Conservation (phyloP, 345 rosid species). For the Eutrema yunnanense region DNA sequence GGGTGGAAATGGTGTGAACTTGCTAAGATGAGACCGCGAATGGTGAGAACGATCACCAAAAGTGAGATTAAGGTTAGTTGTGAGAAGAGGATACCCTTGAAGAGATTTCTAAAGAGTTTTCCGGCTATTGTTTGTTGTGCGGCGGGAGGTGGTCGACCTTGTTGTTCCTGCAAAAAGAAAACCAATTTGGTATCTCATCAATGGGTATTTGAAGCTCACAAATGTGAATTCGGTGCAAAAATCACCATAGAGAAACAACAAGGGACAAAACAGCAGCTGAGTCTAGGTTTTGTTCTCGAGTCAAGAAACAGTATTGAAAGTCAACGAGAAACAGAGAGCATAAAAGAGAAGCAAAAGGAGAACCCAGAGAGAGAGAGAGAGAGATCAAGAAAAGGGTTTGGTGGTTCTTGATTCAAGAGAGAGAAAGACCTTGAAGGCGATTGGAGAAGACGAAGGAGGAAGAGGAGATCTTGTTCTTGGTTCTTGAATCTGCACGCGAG, state of each 20-base stretch:
- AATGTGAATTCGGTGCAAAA: neutral
- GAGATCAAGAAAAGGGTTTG: slow-evolving; percentile 1
- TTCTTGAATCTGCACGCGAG: slow-evolving; percentile 31
- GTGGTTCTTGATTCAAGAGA: slow-evolving; percentile 1
- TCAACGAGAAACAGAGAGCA: slow-evolving; percentile 10
- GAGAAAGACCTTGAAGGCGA: slow-evolving; percentile 35
- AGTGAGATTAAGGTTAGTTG: slow-evolving; percentile 49
- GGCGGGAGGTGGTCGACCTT: slow-evolving; percentile 14
- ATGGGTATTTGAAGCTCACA: neutral
- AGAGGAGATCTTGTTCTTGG: slow-evolving; percentile 23
- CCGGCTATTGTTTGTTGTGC: slow-evolving; percentile 35
- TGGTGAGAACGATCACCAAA: slow-evolving; percentile 47
- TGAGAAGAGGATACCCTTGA: slow-evolving; percentile 48
- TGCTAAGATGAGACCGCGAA: slow-evolving; percentile 52
- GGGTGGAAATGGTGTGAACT: slow-evolving; percentile 51
- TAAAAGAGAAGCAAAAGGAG: neutral
- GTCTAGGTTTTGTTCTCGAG: neutral
- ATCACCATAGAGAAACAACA: neutral
- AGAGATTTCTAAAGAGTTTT: slow-evolving; percentile 39
- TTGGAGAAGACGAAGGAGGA: slow-evolving; percentile 23
- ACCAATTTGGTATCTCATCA: neutral
- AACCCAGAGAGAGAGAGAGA: neutral
- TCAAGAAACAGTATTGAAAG: neutral
- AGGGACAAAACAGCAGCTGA: neutral
- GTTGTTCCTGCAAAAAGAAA: slow-evolving; percentile 39